Evolutionary conservation across 2,329 filamentous ascomycete genomes (phyloP), one percentile per base, ranked within the genome.

Genomic region (Fusarium humuli): DNA sequence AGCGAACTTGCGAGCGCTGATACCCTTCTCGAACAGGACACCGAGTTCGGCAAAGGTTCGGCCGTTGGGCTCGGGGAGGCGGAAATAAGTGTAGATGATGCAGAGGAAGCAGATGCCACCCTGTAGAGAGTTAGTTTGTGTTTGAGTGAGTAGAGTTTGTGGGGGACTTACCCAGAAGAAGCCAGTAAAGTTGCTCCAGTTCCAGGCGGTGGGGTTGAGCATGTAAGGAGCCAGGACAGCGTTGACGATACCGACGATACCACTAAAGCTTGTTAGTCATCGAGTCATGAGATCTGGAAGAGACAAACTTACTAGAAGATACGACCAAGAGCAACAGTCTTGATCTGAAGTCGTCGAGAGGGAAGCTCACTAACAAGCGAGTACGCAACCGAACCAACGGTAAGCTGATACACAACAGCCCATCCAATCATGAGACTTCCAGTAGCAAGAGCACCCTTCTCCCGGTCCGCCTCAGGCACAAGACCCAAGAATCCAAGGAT

Each of bases 311-410:
- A 87, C 85, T 92, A 92, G 40, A 94, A 82, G 71, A 93, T 92
- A 56, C 94, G 91, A 2, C 92, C 94, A 2, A 97, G 86, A 1
- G 96, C 94, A 16, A 97, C 92, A 0, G 94, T 97, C 84, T 97
- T 97, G 83, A 97, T 94, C 77, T 94, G 92, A 22, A 98, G 86
- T 2, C 94, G 87, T 9, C 92, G 88, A 0, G 93, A 94, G 0
- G 93, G 94, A 25, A 97, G 82, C 78, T 97, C 94, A 2, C 92
- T 88, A 5, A 97, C 94, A 16, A 97, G 87, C 0, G 93, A 96
- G 81, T 97, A 97, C 79, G 92, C 94, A 8, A 97, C 93, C 0
- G 94, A 96, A 32, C 94, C 94, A 50, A 97, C 94, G 0, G 92
- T 92, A 45, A 95, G 85, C 78, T 97, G 93, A 80, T 97, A 97